Base-by-base conservation (phyloP, 352 stramenopile species). In the Phytophthora citricola region DNA sequence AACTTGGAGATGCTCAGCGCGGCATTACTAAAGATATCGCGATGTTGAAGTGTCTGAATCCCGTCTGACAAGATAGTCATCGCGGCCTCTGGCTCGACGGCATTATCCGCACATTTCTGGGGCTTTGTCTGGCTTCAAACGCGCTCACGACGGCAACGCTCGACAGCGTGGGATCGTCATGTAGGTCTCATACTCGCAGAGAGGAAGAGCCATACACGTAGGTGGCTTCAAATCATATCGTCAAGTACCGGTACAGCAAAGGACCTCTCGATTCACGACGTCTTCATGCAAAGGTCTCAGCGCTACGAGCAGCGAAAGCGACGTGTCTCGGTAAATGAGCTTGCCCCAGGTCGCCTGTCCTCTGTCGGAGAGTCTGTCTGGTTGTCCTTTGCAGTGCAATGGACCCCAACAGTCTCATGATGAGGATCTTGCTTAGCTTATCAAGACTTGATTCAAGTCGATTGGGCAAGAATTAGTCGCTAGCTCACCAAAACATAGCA, bases 31-130 rank as follows among this genome's bases (percentile, higher is more conserved):
- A 51, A 68, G 44, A 68, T 55, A 68, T 62, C 60, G 60, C 50
- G 57, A 64, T 45, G 57, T 67, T 67, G 59, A 67, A 66, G 58
- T 55, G 59, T 32, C 32, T 32, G 45, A 22, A 54, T 15, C 46
- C 24, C 57, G 47, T 58, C 39, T 58, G 46, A 45, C 57, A 39
- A 64, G 39, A 55, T 58, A 46, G 17, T 46, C 47, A 34, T 54
- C 32, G 29, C 43, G 2, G 34, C 12, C 15, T 57, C 50, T 29
- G 48, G 41, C 49, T 60, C 50, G 49, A 56, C 22, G 4, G 34
- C n/a, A 36, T 9, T 36, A 36, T 36, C 31, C 31, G 38, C 38
- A 43, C 38, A 43, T 43, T 43, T 22, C 7, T 20, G n/a, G 38
- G 38, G 38, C 38, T 9, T 36, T 38, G 39, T 41, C 50, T 48